Percentiles rank a stretch among this genome's conserved stretches.
phyloP scores from a whole-genome alignment of 345 rosid genomes.

The Hibiscus syriacus region DNA sequence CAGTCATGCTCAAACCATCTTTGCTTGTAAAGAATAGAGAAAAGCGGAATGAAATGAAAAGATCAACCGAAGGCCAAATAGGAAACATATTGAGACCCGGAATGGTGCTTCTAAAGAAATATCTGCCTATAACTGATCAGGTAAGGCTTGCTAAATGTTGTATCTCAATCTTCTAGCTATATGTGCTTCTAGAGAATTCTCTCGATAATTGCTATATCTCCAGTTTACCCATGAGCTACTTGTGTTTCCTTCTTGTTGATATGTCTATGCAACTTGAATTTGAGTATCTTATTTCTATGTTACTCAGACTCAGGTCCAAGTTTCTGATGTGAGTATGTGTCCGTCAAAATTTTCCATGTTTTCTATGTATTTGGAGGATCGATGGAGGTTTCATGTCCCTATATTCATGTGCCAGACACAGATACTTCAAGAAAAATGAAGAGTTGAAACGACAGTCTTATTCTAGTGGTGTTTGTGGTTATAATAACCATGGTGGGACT shows the following conservation, averaged over 20 bases:
- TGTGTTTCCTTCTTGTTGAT: no score
- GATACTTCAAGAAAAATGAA: background rate
- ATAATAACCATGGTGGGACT: background rate
- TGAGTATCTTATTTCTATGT: background rate
- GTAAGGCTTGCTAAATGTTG: constrained; percentile 13
- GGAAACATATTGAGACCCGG: constrained; percentile 31
- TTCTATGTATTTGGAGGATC: no score
- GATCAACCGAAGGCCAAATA: constrained; percentile 16
- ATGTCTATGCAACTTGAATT: no score
- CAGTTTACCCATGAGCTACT: background rate
- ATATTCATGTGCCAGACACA: background rate
- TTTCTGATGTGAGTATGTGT: background rate
- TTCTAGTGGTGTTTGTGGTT: background rate
- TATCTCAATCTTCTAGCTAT: background rate
- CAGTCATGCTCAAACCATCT: no score
- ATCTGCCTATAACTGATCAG: constrained; percentile 48
- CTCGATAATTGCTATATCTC: background rate
- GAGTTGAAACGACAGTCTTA: background rate
- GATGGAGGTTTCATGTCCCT: no score
- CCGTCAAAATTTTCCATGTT: no score
- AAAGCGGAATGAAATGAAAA: constrained; percentile 34
- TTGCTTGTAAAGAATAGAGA: constrained; percentile 26
- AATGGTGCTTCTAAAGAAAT: no score
- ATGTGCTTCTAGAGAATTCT: background rate
- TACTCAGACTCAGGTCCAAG: background rate